Evolutionary conservation across 2,329 filamentous ascomycete genomes (phyloP).

Genomic region (Penicillium sp.): DNA sequence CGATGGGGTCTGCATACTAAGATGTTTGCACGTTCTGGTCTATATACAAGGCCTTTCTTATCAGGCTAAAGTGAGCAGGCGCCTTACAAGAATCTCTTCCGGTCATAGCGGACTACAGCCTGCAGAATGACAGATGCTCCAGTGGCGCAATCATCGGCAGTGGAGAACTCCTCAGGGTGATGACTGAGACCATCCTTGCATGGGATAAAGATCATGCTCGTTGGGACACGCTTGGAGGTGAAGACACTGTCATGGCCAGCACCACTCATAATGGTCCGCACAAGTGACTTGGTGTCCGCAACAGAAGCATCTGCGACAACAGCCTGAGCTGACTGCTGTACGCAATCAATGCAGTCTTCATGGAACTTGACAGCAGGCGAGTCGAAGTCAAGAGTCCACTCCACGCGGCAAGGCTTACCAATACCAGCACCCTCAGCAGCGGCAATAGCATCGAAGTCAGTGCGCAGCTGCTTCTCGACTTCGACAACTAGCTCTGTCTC

Average conservation of each 20-base stretch:
- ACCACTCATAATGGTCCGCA: conserved; percentile 57
- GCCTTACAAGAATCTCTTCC: conserved; percentile 41
- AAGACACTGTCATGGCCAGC: conserved; percentile 67
- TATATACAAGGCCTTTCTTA: neutral
- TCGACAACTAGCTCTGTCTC: conserved; percentile 55
- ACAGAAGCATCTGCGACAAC: conserved; percentile 53
- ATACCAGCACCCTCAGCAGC: conserved; percentile 54
- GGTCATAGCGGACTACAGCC: conserved; percentile 36
- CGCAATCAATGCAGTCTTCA: conserved; percentile 63
- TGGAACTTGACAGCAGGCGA: conserved; percentile 64
- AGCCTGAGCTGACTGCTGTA: conserved; percentile 58
- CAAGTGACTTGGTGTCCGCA: conserved; percentile 41
- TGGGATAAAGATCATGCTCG: conserved; percentile 66
- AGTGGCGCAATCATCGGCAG: conserved; percentile 57
- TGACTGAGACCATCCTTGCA: conserved; percentile 63
- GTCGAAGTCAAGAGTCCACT: conserved; percentile 62
- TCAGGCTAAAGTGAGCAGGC: neutral
- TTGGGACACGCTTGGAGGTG: conserved; percentile 58
- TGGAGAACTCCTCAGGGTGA: conserved; percentile 62
- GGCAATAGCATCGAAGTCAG: conserved; percentile 61
- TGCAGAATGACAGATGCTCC: conserved; percentile 48
- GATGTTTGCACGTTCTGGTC: neutral
- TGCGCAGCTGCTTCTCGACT: conserved; percentile 57
- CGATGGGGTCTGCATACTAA: neutral
- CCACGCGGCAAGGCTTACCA: conserved; percentile 53